Conservation (phyloP, 2,329 filamentous ascomycete species). For the Lachnellula suecica region DNA sequence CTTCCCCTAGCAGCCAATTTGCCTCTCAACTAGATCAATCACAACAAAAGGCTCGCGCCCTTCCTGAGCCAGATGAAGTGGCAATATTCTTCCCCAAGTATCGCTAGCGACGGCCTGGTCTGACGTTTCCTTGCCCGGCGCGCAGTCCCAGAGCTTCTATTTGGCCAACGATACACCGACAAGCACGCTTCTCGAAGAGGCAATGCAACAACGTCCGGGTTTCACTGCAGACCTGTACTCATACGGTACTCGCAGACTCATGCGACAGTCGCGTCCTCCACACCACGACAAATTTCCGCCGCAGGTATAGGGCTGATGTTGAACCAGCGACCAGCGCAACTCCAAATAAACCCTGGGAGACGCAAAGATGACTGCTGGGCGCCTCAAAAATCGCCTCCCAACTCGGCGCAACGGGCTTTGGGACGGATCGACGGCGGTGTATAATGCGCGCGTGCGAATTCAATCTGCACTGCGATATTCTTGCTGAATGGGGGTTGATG, state of each 20-base stretch:
- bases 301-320: conserved; percentile 1
- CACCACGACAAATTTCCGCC: not conserved
- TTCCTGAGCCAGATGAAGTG: not conserved
- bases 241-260: too few relatives aligned
- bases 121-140: conserved; percentile 8
- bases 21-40: conserved; percentile 4
- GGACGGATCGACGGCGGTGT: not conserved
- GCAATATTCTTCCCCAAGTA: conserved; percentile 4
- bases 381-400: not conserved
- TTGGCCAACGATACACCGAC: conserved; percentile 7
- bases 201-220: not conserved
- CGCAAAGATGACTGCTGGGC: conserved; percentile 1
- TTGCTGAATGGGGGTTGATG: not conserved
- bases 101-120: conserved; percentile 1
- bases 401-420: not conserved
- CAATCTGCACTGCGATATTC: not conserved
- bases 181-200: not conserved
- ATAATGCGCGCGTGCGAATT: not conserved
- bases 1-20: conserved; percentile 12
- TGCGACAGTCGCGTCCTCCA: not conserved
- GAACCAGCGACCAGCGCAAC: conserved; percentile 1
- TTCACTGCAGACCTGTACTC: not conserved
- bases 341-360: conserved; percentile 14
- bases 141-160: conserved; percentile 9
- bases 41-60: not conserved